Base-by-base conservation (phyloP, 345 rosid genomes). In the Theobroma cacao region DNA sequence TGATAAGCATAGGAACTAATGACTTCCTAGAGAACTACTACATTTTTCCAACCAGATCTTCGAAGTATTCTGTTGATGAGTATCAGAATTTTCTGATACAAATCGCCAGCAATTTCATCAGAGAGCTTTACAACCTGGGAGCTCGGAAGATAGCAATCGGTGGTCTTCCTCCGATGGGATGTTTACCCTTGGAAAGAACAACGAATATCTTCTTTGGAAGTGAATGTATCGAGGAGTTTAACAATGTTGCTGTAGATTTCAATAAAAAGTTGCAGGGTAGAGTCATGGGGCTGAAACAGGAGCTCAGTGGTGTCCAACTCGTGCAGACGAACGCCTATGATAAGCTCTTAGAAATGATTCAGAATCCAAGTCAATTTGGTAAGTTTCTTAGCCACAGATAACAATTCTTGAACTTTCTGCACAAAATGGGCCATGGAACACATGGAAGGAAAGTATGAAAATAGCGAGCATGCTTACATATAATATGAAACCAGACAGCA, bases 21-120 rank as follows among this genome's bases (percentile, higher is more conserved):
- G 97, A 94, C 79, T 94, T 91, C 87, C 86, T 93, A 1, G 94
- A 88, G 82, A 94, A 91, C 80, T 93, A 90, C 77, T 94, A 89
- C 77, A 56, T 81, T 52, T 33, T 87, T 52, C 84, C 89, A 0
- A 72, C 85, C 33, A 89, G 88, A 78, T 74, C 86, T 73, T 38
- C 83, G 3, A 38, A 82, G 75, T 93, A 81, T 74, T 75, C 89
- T 0, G 78, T 89, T 7, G 66, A 78, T 67, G 84, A 87, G 63
- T 94, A 91, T 85, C 88, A 87, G 77, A 71, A 78, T 76, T 91
- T 91, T 81, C 89, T 93, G 3, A 71, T 81, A 74, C 88, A 85
- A 56, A 72, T 89, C 38, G 94, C 93, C 2, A 76, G 78, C 77
- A 77, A 88, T 45, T 94, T 94, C 80, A 31, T 92, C 2, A 76